A percentile compares a stretch with the other conserved stretches of the same genome.
Conservation (phyloP, 2,329 filamentous ascomycete species). For the Fusarium longipes region DNA sequence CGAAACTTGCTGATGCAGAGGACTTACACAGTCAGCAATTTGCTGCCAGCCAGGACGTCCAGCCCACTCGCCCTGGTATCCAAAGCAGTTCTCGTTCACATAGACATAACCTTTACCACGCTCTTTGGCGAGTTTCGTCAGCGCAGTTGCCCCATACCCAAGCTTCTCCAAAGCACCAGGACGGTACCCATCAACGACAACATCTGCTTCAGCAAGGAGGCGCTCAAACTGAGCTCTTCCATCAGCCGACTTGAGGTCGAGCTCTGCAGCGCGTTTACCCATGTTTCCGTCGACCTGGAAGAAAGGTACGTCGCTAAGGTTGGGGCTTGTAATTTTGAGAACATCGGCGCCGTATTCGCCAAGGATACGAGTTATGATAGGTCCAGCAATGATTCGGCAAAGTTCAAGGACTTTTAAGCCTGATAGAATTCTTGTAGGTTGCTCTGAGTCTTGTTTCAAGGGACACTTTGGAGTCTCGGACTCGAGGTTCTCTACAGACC, state of each 20-base stretch:
- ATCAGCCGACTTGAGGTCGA: conserved; percentile 68
- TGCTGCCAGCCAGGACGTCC: conserved; percentile 76
- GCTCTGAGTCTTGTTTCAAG: conserved; percentile 45
- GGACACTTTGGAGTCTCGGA: conserved; percentile 59
- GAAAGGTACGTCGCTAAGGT: conserved; percentile 76
- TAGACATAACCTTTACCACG: conserved; percentile 73
- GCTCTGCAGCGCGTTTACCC: conserved; percentile 73
- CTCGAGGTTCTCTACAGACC: conserved; percentile 64
- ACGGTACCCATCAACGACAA: conserved; percentile 75
- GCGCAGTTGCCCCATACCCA: conserved; percentile 69
- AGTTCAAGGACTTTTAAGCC: conserved; percentile 80
- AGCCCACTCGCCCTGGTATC: conserved; percentile 69
- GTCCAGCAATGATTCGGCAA: conserved; percentile 80
- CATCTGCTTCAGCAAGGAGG: conserved; percentile 71
- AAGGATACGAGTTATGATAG: conserved; percentile 76
- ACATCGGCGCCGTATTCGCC: conserved; percentile 82
- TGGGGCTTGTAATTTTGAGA: conserved; percentile 75
- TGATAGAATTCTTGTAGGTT: conserved; percentile 54
- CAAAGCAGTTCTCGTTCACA: conserved; percentile 78
- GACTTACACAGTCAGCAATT: conserved; percentile 70
- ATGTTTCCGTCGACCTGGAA: conserved; percentile 79
- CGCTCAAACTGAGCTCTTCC: conserved; percentile 67
- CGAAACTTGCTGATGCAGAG: fast-evolving
- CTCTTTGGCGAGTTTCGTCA: conserved; percentile 63
- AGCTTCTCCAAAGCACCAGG: conserved; percentile 72